Conservation (phyloP, 2,329 filamentous ascomycete species). For the Nannizzia gypsea region DNA sequence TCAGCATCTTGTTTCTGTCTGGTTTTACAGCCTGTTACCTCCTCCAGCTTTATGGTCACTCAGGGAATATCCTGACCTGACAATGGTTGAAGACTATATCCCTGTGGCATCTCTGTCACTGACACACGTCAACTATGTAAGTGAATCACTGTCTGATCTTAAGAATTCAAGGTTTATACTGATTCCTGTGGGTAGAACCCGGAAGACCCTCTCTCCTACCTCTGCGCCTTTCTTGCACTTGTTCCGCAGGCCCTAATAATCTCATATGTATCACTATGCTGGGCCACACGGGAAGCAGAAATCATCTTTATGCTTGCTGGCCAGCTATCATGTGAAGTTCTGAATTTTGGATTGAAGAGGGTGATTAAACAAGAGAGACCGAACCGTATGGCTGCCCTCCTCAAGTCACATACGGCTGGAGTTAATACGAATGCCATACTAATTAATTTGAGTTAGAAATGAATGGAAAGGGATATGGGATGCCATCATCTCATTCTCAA, state of each 20-base stretch:
- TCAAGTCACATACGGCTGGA: too few species aligned
- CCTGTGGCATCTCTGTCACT: slow-evolving; percentile 74
- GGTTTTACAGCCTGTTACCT: neutral
- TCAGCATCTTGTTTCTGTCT: neutral
- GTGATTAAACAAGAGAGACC: slow-evolving; percentile 87
- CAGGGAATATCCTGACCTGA: neutral
- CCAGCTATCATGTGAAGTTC: slow-evolving; percentile 78
- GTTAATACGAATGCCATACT: too few species aligned
- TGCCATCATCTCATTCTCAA: slow-evolving; percentile 92
- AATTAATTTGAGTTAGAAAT: neutral
- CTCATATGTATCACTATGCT: slow-evolving; percentile 78
- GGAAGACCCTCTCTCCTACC: slow-evolving; percentile 66
- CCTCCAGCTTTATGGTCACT: neutral
- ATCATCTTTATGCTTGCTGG: slow-evolving; percentile 81
- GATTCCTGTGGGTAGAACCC: slow-evolving; percentile 55
- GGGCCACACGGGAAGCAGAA: slow-evolving; percentile 83
- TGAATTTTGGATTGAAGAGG: slow-evolving; percentile 84
- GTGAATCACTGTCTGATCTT: slow-evolving; percentile 20
- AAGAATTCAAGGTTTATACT: neutral
- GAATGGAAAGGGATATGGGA: slow-evolving; percentile 87
- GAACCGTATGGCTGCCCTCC: slow-evolving; percentile 44
- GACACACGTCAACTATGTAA: slow-evolving; percentile 91
- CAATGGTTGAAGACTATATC: neutral
- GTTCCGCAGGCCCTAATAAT: slow-evolving; percentile 85
- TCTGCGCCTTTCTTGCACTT: slow-evolving; percentile 88